Evolutionary conservation across 257 asterid species (phyloP).

Genomic region (Solanum phureja): DNA sequence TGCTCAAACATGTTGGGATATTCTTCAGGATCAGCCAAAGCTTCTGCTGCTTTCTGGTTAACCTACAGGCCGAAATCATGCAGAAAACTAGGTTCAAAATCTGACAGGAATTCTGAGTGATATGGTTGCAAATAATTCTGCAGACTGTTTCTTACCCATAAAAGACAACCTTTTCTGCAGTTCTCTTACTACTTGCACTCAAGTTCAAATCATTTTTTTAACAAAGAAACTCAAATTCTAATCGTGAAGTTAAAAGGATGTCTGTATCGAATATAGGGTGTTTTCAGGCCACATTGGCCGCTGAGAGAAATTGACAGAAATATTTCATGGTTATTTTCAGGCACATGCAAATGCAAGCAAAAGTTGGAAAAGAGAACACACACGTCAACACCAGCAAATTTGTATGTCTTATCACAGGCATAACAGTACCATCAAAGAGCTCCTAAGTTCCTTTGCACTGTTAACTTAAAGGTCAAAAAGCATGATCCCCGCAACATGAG

Average conservation of each 20-base stretch:
- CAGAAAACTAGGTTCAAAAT: background rate
- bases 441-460: background rate
- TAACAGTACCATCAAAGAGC: background rate
- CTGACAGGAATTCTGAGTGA: background rate
- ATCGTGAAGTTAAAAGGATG: background rate
- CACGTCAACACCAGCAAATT: background rate
- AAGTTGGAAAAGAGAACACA: background rate
- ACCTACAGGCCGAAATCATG: slow-evolving; percentile 29
- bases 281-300: background rate
- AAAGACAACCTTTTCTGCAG: background rate
- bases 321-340: background rate
- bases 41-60: slow-evolving; percentile 91
- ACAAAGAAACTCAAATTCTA: background rate
- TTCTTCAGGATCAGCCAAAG: slow-evolving; percentile 92
- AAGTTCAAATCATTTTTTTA: background rate
- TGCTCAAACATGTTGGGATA: slow-evolving; percentile 84
- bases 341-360: background rate
- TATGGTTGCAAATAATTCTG: background rate
- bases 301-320: background rate
- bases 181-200: background rate
- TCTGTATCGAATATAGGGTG: background rate
- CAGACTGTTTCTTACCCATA: background rate
- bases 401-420: background rate
- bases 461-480: background rate
- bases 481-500: background rate